phyloP scores from a whole-genome alignment of 805 yeast species.

The Wilhelminamyces savonicus region DNA sequence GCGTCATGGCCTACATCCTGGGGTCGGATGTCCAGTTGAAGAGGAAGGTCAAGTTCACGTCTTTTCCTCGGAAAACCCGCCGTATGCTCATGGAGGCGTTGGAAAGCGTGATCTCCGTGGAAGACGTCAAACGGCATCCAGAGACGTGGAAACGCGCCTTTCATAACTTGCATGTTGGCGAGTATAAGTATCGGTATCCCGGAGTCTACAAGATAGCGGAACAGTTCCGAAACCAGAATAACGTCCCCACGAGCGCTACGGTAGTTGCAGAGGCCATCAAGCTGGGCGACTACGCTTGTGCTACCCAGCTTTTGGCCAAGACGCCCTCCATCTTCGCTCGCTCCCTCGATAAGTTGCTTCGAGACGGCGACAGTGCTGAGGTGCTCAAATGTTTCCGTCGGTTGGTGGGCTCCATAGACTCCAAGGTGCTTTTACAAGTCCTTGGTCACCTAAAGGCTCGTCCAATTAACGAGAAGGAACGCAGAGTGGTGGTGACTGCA shows the following conservation, averaged over 20 bases:
- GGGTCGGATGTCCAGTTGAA: slow-evolving; percentile 1
- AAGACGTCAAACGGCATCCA: slow-evolving; percentile 5
- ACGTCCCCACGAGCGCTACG: slow-evolving; percentile 5
- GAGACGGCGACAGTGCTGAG: slow-evolving; percentile 1
- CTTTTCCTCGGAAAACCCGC: slow-evolving; percentile 3
- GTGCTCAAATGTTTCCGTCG: slow-evolving; percentile 1
- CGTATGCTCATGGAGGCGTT: slow-evolving; percentile 2
- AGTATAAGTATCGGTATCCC: slow-evolving; percentile 4
- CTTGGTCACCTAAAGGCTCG: slow-evolving; percentile 5
- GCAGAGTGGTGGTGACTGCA: slow-evolving; percentile 1
- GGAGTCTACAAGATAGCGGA: slow-evolving; percentile 3
- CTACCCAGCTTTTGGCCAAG: slow-evolving; percentile 1
- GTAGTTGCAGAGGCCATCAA: slow-evolving; percentile 4
- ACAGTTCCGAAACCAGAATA: slow-evolving; percentile 3
- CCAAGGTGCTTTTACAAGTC: slow-evolving; percentile 5
- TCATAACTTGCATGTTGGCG: slow-evolving; percentile 7
- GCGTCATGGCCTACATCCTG: slow-evolving; percentile 6
- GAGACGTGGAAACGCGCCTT: slow-evolving; percentile 5
- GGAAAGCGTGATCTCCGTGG: slow-evolving; percentile 5
- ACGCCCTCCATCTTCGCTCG: slow-evolving; percentile 6
- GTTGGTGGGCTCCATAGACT: not conserved
- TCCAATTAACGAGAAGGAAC: not conserved
- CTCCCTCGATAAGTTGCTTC: slow-evolving; percentile 4
- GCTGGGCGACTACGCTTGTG: not conserved
- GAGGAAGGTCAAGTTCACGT: slow-evolving; percentile 2